phyloP scores from a whole-genome alignment of 2,329 filamentous ascomycete species.

The Colletotrichum zoysiae region DNA sequence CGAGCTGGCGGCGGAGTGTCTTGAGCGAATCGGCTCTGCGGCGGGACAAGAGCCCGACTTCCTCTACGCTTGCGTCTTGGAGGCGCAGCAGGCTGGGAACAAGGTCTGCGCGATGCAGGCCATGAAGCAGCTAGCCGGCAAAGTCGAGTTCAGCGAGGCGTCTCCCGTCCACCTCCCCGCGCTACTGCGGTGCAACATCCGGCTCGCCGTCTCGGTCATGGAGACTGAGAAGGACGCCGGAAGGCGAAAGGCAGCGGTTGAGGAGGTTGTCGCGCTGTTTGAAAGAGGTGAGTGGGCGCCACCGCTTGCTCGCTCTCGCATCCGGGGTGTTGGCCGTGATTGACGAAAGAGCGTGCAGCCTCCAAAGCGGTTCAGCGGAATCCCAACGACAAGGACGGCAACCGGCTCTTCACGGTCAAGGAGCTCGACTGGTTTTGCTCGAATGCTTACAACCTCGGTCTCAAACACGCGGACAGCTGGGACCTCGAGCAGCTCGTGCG shows the following conservation, averaged over 20 bases:
- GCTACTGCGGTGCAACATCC: constrained; percentile 64
- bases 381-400: constrained; percentile 54
- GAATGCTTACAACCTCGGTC: constrained; percentile 82
- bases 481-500: constrained; percentile 65
- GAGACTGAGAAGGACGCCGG: constrained; percentile 42
- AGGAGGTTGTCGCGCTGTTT: constrained; percentile 68
- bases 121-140: constrained; percentile 51
- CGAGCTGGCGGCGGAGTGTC: constrained; percentile 71
- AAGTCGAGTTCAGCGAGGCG: constrained; percentile 42
- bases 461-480: constrained; percentile 71
- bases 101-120: constrained; percentile 64
- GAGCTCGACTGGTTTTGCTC: constrained; percentile 89
- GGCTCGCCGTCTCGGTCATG: constrained; percentile 60
- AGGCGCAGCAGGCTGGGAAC: constrained; percentile 77
- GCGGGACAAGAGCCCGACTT: constrained; percentile 69
- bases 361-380: constrained; percentile 56
- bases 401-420: constrained; percentile 66
- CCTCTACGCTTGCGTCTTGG: constrained; percentile 83
- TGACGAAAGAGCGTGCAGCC: constrained; percentile 50
- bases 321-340: background rate
- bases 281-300: constrained; percentile 53
- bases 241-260: constrained; percentile 41
- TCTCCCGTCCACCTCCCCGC: constrained; percentile 51
- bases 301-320: background rate
- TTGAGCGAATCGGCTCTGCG: constrained; percentile 69